Evolutionary conservation across 495 filamentous ascomycete genomes (phyloP), one percentile per base, ranked within the genome.

Genomic region (Rhizodiscina lignyota): DNA sequence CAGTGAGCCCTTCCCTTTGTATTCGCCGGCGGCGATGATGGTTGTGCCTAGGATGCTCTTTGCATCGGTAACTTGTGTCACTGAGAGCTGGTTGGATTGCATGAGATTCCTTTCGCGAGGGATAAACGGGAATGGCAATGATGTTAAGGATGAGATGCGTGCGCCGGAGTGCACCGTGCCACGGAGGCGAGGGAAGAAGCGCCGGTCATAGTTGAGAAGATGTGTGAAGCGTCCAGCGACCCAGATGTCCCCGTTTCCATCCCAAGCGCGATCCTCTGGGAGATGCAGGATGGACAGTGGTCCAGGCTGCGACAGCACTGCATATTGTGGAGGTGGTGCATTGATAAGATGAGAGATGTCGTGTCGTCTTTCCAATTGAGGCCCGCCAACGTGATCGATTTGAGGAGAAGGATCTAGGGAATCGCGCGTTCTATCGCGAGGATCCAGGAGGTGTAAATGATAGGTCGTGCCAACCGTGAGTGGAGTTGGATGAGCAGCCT

Each of bases 181-280:
- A 34, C 68, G 66, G 10, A 94, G 63, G 5, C 70, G 70, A 10
- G 86, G 83, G 51, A 93, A 93, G 55, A 69, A 83, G 29, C 85
- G 74, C 15, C 84, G 71, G 48, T 94, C 84, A 53, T 93, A 94
- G 43, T 77, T 78, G 4, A 96, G 60, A 42, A 94, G 83, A 53
- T 75, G 86, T 8, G 83, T 79, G 53, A 94, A 96, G 18, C 87
- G 74, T 8, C 87, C 87, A 0, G 79, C 85, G 21, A 96, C 74
- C 60, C 78, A 82, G 29, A 86, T 76, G 21, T 77, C 67, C 20
- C 70, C 67, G 20, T 73, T 72, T 16, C 65, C 51, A 35, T 61
- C 50, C 36, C 58, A 62, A 12, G 55, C 49, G n/a, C 58, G 68
- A n/a, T n/a, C n/a, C 16, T 58, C 61, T 18, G 71, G 71, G 10